Conservation (phyloP, 2,329 filamentous ascomycete genomes). For the Dryadomyces quercivorus region DNA sequence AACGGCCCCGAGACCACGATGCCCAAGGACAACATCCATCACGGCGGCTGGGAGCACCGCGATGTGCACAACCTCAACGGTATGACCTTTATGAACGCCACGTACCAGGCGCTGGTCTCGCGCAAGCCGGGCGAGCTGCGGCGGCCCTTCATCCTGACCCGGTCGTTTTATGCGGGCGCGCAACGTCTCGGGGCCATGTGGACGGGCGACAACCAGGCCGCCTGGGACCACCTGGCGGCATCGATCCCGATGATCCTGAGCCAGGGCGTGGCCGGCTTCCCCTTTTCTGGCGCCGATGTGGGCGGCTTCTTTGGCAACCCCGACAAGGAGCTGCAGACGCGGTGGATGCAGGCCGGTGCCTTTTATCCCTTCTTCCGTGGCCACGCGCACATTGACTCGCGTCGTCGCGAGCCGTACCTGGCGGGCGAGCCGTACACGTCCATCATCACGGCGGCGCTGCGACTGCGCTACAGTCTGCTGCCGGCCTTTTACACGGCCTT, state of each 20-base stretch:
- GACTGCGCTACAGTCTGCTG: conserved; percentile 77
- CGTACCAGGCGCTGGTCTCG: conserved; percentile 69
- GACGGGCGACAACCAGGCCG: conserved; percentile 95
- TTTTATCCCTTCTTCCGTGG: conserved; percentile 98
- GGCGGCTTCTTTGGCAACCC: conserved; percentile 98
- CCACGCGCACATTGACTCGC: conserved; percentile 92
- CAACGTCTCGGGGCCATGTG: conserved; percentile 93
- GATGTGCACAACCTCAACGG: conserved; percentile 95
- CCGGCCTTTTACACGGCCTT: conserved; percentile 97
- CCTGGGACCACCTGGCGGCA: conserved; percentile 81
- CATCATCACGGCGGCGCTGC: conserved; percentile 78
- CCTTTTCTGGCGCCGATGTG: conserved; percentile 90
- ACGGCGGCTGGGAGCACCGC: conserved; percentile 88
- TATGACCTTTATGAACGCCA: conserved; percentile 90
- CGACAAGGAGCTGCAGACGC: conserved; percentile 75
- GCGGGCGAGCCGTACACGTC: conserved; percentile 70
- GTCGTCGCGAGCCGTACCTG: conserved; percentile 86
- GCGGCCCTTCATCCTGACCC: conserved; percentile 84
- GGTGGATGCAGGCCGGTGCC: conserved; percentile 93
- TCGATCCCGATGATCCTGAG: conserved; percentile 89
- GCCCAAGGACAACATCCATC: conserved; percentile 95
- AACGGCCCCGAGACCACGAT: conserved; percentile 97
- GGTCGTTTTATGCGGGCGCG: conserved; percentile 82
- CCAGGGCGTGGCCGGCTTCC: conserved; percentile 85
- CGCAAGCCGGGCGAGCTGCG: conserved; percentile 77